Base-by-base conservation (phyloP, 768 basidiomycete genomes). In the Russula olivacea region DNA sequence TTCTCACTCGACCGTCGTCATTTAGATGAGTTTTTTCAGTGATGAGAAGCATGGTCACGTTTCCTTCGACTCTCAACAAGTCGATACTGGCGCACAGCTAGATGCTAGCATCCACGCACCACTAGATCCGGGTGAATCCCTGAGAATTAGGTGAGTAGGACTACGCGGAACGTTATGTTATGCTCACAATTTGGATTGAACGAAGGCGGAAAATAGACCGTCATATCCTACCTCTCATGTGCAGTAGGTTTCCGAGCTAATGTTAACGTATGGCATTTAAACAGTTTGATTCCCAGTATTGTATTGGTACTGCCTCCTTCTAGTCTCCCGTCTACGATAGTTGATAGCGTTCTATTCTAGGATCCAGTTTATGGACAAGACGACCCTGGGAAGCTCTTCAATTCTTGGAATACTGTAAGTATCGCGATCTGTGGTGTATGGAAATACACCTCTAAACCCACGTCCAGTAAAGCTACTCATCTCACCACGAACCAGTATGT, bases 331-430 rank as follows among this genome's bases (percentile, higher is more conserved):
- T 11, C 4, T 23, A 34, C 14, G 50, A n/a, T 15, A n/a, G 40
- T n/a, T 23, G 68, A 71, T 61, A 11, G 67, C 62, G 4, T 60
- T 62, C 84, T 36, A 63, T 60, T 62, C 84, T 36, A 68, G 87
- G 81, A 79, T 89, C n/a, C 87, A 89, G 69, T 88, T 84, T 63
- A 88, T 88, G 84, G 88, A 89, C 66, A 88, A 88, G 73, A 85
- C 83, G 0, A 89, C 87, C 0, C 75, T 89, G 4, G 87, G 86
- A 1, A 82, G 79, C 61, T 69, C 86, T 0, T 82, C 88, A 2
- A 87, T 89, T 65, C 77, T 90, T 49, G 88, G 88, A 1, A 89
- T 89, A 68, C 74, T 76, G 88, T 86, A 40, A 64, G 80, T 48
- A 25, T 59, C 21, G 21, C 12, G 41, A 25, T 40, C 36, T 12